Conservation (phyloP, 1,284 basidiomycete genomes). For the Pholiota adiposa region DNA sequence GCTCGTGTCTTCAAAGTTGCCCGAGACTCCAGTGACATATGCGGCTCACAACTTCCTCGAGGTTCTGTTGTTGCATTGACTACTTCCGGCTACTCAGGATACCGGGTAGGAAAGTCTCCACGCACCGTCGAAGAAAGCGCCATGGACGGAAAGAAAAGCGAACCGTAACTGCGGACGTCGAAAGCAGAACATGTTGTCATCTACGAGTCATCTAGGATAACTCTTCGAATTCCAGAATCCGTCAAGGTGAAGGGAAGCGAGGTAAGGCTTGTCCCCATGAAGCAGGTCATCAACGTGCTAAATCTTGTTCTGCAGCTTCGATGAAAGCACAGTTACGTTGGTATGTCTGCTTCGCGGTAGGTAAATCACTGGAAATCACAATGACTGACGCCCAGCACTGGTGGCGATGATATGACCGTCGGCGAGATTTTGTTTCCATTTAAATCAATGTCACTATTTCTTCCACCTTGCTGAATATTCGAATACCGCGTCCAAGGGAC, state of each 20-base stretch:
- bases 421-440: neutral
- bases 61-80: neutral
- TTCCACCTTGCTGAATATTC: too few species aligned
- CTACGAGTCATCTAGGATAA: too few species aligned
- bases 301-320: too few species aligned
- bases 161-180: neutral
- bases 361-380: too few species aligned
- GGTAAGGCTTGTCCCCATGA: neutral
- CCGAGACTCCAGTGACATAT: neutral
- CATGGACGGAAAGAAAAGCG: neutral
- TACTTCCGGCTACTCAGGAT: neutral
- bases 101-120: neutral
- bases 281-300: neutral
- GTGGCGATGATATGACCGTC: too few species aligned
- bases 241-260: neutral
- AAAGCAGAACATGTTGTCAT: neutral
- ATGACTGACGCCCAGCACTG: too few species aligned
- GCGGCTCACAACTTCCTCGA: neutral
- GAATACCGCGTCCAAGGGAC: neutral
- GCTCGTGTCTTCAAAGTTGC: neutral
- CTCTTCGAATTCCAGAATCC: neutral
- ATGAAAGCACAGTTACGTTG: too few species aligned
- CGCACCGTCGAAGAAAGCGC: neutral
- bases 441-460: neutral
- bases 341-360: too few species aligned